Conservation (phyloP, 2,329 filamentous ascomycete species). For the Talaromyces sp. region DNA sequence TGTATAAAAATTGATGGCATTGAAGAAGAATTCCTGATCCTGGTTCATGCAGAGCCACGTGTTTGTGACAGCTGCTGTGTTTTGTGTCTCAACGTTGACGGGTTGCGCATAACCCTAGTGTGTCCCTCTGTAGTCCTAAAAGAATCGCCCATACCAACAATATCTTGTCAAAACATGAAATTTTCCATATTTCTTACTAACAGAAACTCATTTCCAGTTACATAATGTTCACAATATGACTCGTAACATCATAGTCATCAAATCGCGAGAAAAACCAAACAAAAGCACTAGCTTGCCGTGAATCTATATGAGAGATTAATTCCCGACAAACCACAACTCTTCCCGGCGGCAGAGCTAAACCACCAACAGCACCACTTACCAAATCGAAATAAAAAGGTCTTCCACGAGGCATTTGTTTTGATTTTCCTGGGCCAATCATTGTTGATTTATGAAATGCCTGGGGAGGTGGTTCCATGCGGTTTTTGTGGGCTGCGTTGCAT, state of each 20-base stretch:
- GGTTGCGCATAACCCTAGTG: too few species aligned
- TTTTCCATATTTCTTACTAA: too few species aligned
- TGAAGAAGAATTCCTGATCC: background rate
- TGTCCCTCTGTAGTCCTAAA: too few species aligned
- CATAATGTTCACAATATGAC: too few species aligned
- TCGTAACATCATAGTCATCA: background rate
- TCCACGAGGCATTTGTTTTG: conserved; percentile 8
- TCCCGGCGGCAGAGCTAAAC: background rate
- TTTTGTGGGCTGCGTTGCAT: background rate
- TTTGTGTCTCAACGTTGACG: too few species aligned
- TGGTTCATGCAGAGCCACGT: too few species aligned
- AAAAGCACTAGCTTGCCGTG: background rate
- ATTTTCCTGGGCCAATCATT: background rate
- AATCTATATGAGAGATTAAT: conserved; percentile 11
- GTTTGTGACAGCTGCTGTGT: too few species aligned
- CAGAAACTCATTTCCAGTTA: too few species aligned
- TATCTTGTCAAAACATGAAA: too few species aligned
- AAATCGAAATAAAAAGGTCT: background rate
- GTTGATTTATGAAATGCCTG: background rate
- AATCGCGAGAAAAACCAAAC: background rate
- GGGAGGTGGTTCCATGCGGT: background rate
- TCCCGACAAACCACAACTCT: conserved; percentile 7
- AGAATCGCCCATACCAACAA: too few species aligned
- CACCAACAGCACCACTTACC: too few species aligned
- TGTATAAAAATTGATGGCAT: background rate